Percentiles rank a stretch among this genome's conserved stretches.
Conservation (phyloP, 2,329 filamentous ascomycete species). For the Aspergillus pseudotamarii region DNA sequence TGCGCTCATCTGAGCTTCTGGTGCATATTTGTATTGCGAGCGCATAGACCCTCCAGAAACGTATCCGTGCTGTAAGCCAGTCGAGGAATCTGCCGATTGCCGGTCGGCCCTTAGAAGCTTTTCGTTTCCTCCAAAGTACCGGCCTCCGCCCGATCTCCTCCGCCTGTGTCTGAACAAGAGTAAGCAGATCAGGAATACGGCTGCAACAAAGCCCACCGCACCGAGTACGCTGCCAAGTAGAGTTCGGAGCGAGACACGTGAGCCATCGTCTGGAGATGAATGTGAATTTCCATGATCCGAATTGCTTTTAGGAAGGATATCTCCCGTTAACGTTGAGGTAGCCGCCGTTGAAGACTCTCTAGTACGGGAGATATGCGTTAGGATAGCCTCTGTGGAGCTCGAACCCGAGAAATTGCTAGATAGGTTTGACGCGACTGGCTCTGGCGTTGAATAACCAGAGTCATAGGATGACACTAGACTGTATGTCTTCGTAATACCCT, state of each 20-base stretch:
- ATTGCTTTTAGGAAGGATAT: slow-evolving; percentile 6
- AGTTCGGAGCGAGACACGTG: slow-evolving; percentile 16
- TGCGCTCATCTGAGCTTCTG: neutral
- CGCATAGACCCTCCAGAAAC: slow-evolving; percentile 14
- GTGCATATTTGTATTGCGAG: slow-evolving; percentile 14
- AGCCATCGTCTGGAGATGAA: slow-evolving; percentile 4
- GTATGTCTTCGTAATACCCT: neutral
- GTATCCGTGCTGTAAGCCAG: slow-evolving; percentile 19
- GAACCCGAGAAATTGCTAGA: neutral
- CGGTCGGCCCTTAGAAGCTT: slow-evolving; percentile 20
- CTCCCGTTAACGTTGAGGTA: slow-evolving; percentile 4
- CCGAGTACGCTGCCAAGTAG: slow-evolving; percentile 36
- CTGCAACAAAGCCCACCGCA: slow-evolving; percentile 25
- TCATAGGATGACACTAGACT: slow-evolving; percentile 3
- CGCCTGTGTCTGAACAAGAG: slow-evolving; percentile 28
- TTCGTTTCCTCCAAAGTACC: slow-evolving; percentile 19
- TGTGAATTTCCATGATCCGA: slow-evolving; percentile 1
- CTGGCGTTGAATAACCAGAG: neutral
- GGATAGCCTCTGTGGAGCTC: neutral
- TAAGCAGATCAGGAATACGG: slow-evolving; percentile 27
- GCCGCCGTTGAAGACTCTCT: neutral
- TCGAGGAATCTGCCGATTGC: slow-evolving; percentile 19
- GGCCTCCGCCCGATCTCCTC: slow-evolving; percentile 11
- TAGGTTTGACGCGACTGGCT: neutral
- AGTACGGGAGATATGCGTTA: neutral